Conservation (phyloP, 148 eudicot species). For the Oxyria digyna region DNA sequence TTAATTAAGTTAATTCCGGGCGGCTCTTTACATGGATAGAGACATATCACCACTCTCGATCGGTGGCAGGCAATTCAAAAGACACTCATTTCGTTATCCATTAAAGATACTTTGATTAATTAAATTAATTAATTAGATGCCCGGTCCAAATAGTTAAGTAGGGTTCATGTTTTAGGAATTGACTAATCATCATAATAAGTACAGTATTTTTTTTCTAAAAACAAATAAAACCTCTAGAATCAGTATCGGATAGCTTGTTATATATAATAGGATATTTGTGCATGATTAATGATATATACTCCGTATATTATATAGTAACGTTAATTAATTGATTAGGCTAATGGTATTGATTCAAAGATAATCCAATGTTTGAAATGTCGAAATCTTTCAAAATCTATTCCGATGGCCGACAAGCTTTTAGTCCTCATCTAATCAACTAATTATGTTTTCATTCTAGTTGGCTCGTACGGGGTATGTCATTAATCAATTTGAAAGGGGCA, state of each 20-base stretch:
- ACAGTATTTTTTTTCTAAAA: background rate
- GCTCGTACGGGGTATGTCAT: background rate
- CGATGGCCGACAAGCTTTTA: constrained; percentile 1
- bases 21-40: background rate
- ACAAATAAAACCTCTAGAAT: background rate
- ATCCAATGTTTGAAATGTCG: background rate
- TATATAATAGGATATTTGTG: background rate
- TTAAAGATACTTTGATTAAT: background rate
- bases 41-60: constrained; percentile 1
- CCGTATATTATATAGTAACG: no score
- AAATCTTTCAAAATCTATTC: background rate
- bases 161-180: background rate
- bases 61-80: background rate
- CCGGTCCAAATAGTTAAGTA: background rate
- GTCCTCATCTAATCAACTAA: background rate
- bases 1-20: background rate
- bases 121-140: background rate
- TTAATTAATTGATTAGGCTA: background rate
- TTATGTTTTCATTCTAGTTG: background rate
- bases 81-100: background rate
- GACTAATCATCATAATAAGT: background rate
- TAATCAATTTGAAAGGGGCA: background rate
- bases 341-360: constrained; percentile 2
- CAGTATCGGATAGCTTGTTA: background rate
- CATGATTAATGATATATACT: background rate